A percentile compares a stretch with the other conserved stretches of the same genome.
phyloP scores from a whole-genome alignment of 441 rosid genomes.

The Pelargonium citronellum region DNA sequence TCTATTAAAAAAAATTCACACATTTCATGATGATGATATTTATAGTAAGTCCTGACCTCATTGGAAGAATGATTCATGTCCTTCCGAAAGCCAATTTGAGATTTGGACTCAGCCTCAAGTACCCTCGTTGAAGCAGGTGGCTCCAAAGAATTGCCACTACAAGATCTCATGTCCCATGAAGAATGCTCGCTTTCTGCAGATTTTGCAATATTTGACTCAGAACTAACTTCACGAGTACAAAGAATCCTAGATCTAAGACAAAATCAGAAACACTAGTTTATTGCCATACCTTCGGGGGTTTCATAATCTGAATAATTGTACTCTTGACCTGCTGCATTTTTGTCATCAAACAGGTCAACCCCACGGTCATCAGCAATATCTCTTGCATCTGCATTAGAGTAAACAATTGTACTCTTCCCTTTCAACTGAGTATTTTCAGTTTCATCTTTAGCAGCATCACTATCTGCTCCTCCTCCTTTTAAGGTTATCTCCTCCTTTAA shows the following conservation, averaged over 20 bases:
- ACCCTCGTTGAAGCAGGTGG: constrained; percentile 23
- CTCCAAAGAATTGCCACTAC: constrained; percentile 17
- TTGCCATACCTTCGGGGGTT: constrained; percentile 34
- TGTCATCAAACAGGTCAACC: constrained; percentile 16
- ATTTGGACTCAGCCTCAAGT: constrained; percentile 8
- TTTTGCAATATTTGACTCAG: neutral
- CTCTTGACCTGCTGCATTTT: constrained; percentile 14
- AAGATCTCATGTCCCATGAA: constrained; percentile 10
- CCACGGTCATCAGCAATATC: constrained; percentile 27
- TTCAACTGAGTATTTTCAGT: constrained; percentile 12
- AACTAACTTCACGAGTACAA: neutral
- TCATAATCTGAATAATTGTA: constrained; percentile 11
- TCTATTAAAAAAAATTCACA: no score
- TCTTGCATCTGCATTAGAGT: constrained; percentile 23
- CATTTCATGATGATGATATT: neutral
- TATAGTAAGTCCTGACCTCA: constrained; percentile 32
- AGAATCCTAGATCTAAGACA: neutral
- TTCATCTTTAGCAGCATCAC: neutral
- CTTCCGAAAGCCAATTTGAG: constrained; percentile 19
- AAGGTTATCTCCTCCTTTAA: neutral
- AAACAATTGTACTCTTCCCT: constrained; percentile 6
- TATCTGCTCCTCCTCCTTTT: constrained; percentile 3
- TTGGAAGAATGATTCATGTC: constrained; percentile 23
- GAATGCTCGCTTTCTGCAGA: constrained; percentile 25
- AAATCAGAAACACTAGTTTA: neutral